Conservation (phyloP, 73 alveolate genomes). For the Tetrahymena elliotti region DNA sequence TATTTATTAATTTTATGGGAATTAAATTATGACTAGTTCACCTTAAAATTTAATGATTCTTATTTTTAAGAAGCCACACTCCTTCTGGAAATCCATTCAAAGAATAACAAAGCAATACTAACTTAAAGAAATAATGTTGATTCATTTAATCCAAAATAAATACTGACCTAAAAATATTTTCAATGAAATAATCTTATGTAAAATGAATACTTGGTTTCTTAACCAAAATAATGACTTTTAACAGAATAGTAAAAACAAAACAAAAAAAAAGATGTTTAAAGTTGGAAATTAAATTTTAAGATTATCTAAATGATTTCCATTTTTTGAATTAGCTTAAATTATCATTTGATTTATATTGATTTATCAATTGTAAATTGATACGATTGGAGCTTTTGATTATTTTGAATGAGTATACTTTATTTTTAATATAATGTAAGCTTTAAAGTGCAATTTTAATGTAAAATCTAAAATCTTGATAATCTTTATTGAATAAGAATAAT, state of each 20-base stretch:
- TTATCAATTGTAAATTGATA: background rate
- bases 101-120: background rate
- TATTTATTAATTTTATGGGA: background rate
- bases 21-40: background rate
- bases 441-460: background rate
- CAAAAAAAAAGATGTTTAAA: background rate
- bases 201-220: background rate
- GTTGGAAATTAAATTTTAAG: too few relatives aligned
- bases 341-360: background rate
- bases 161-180: too few relatives aligned
- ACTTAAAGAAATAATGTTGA: too few relatives aligned
- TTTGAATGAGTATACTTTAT: too few relatives aligned
- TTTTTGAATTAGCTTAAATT: background rate
- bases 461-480: background rate
- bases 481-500: background rate
- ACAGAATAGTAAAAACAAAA: too few relatives aligned
- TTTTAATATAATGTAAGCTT: background rate
- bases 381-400: too few relatives aligned
- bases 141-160: too few relatives aligned
- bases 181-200: too few relatives aligned
- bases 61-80: background rate
- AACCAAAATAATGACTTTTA: too few relatives aligned
- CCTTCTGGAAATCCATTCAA: background rate
- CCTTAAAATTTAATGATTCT: too few relatives aligned
- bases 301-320: too few relatives aligned